A percentile compares a stretch with the other conserved stretches of the same genome.
Conservation (phyloP, 768 basidiomycete species). For the Xerocomus brunneocitrinus region DNA sequence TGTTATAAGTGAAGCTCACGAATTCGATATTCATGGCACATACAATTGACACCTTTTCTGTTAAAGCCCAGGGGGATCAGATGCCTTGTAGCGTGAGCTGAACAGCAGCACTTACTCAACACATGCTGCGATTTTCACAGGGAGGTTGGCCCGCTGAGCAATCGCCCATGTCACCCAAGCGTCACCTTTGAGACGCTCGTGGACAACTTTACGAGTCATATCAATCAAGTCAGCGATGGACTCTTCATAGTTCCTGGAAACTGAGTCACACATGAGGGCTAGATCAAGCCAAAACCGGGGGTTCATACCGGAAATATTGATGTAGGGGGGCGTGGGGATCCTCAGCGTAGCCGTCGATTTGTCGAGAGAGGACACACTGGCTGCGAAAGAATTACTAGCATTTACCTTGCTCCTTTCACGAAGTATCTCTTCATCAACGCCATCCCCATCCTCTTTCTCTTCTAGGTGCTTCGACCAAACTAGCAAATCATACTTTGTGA, state of each 20-base stretch:
- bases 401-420: not conserved
- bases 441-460: not conserved
- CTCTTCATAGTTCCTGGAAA: not conserved
- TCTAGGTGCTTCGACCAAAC: slow-evolving; percentile 1
- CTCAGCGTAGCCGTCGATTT: not conserved
- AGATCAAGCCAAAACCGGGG: not conserved
- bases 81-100: not conserved
- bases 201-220: not conserved
- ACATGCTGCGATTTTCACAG: slow-evolving; percentile 4
- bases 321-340: not conserved
- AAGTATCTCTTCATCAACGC: not conserved
- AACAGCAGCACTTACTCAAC: not conserved
- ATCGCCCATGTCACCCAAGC: slow-evolving; percentile 8
- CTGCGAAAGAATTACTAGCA: not conserved
- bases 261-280: not conserved
- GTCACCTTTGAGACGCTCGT: slow-evolving; percentile 2
- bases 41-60: slow-evolving; percentile 1
- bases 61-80: not conserved
- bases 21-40: too few species aligned
- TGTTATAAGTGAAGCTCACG: not conserved
- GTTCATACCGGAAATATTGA: not conserved
- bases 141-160: slow-evolving; percentile 3
- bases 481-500: slow-evolving; percentile 7
- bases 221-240: not conserved
- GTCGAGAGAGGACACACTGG: not conserved